Evolutionary conservation across 176 grass and related monocot genomes (phyloP).

Genomic region (Musa acuminata): DNA sequence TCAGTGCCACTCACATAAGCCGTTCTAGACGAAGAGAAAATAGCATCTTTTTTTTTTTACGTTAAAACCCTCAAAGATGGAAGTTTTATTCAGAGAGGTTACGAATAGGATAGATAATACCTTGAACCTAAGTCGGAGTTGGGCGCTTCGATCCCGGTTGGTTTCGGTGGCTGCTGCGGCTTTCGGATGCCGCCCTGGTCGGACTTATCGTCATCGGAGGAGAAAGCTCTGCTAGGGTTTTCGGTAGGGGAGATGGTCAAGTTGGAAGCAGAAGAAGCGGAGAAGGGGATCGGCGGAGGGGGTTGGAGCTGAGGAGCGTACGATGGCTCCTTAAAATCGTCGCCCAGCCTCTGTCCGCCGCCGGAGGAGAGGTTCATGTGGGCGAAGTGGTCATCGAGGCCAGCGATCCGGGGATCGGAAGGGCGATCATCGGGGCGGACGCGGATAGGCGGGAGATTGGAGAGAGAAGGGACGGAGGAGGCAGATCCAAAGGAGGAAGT

Average conservation of each 20-base stretch:
- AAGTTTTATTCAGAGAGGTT: conserved; percentile 4
- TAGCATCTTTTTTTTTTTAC: background rate
- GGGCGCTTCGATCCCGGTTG: conserved; percentile 4
- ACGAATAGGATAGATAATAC: conserved; percentile 24
- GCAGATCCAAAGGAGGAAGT: too few relatives aligned
- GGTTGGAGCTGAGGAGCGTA: too few relatives aligned
- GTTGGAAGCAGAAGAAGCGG: conserved; percentile 23
- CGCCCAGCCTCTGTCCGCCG: too few relatives aligned
- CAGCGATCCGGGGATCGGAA: too few relatives aligned
- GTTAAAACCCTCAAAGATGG: background rate
- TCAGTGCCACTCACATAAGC: background rate
- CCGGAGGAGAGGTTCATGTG: too few relatives aligned
- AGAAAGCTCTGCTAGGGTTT: conserved; percentile 37
- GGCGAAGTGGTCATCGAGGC: too few relatives aligned
- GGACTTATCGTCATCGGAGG: conserved; percentile 54
- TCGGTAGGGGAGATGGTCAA: conserved; percentile 48
- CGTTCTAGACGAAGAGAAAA: background rate
- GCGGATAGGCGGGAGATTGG: too few relatives aligned
- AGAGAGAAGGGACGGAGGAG: too few relatives aligned
- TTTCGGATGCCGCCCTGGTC: too few relatives aligned
- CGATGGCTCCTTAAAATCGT: too few relatives aligned
- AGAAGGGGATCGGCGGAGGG: too few relatives aligned
- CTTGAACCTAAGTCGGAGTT: conserved; percentile 39
- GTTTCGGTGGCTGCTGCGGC: conserved; percentile 26
- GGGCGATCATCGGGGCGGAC: too few relatives aligned